Evolutionary conservation across 2,329 filamentous ascomycete species (phyloP).

Genomic region (Verticillium longisporum): DNA sequence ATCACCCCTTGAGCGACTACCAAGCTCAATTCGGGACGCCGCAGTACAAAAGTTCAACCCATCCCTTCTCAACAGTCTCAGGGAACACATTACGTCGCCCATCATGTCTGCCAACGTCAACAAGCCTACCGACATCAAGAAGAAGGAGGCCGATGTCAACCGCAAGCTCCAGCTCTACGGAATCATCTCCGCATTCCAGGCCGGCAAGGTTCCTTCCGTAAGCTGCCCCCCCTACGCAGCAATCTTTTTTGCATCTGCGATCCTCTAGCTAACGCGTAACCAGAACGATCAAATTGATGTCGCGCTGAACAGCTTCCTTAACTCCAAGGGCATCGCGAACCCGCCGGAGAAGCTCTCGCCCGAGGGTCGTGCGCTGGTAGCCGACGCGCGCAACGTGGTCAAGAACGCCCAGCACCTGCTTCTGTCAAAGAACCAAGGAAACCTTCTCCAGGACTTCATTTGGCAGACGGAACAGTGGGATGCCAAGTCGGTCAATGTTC

Average conservation of each 20-base stretch:
- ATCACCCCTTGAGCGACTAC: background rate
- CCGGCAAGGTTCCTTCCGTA: slow-evolving; percentile 87
- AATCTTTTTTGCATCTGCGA: background rate
- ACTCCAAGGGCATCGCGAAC: slow-evolving; percentile 59
- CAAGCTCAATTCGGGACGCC: background rate
- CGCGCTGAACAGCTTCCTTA: slow-evolving; percentile 81
- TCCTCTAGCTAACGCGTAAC: background rate
- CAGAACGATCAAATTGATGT: slow-evolving; percentile 95
- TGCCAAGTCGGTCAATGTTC: slow-evolving; percentile 51
- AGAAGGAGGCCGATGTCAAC: slow-evolving; percentile 83
- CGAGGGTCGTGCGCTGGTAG: slow-evolving; percentile 74
- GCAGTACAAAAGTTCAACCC: too few species aligned
- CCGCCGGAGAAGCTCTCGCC: slow-evolving; percentile 72
- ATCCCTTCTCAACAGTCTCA: background rate
- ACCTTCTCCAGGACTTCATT: slow-evolving; percentile 93
- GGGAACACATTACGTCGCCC: background rate
- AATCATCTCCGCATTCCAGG: slow-evolving; percentile 77
- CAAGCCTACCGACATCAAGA: slow-evolving; percentile 63
- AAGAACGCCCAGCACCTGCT: slow-evolving; percentile 78
- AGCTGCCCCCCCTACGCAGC: slow-evolving; percentile 21
- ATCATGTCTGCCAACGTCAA: slow-evolving; percentile 52
- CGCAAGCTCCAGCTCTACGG: slow-evolving; percentile 93
- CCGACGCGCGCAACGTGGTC: slow-evolving; percentile 72
- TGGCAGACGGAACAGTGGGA: slow-evolving; percentile 82
- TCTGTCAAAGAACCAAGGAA: slow-evolving; percentile 90